Base-by-base conservation (phyloP, 768 basidiomycete genomes). In the Zangia roseola region DNA sequence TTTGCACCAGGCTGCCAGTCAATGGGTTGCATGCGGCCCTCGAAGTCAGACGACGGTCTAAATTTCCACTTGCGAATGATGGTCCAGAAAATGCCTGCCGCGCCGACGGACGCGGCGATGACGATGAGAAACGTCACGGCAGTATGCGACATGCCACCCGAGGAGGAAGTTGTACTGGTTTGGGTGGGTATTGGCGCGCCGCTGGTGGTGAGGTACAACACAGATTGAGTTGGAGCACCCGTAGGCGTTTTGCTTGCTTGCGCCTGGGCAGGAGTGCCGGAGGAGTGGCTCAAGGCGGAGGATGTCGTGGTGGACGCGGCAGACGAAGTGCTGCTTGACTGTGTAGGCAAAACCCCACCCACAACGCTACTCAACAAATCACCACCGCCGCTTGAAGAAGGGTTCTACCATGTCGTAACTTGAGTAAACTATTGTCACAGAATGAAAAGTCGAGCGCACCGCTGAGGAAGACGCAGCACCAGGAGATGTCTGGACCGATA, bases 31-130 rank as follows among this genome's bases (percentile, higher is more conserved):
- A 94, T 81, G 56, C 91, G 88, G 53, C 83, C 81, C 59, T 90
- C 87, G 64, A 93, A 93, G 58, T 80, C 78, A 61, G 80, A 76
- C 25, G 91, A 92, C 49, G 86, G 82, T 45, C 81, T 82, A 62
- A 93, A 83, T 72, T 92, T 91, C 87, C 89, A 92, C 69, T 93
- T 92, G 73, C 91, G 86, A 75, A 93, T 88, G 62, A 91, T 71
- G 40, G 91, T 94, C 91, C 91, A 94, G 54, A 86, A 74, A 57
- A 92, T 82, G 48, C 79, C 77, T 43, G 86, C 62, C 25, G 77
- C 86, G 43, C 82, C 91, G 36, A 92, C 58, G 39, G 75, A 81
- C 6, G 84, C 76, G 5, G 80, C 91, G 43, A 89, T 73, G 43
- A 80, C 79, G 59, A 91, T 85, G 57, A 94, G 71, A 36, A 82